Percentiles rank a stretch among this genome's conserved stretches.
These are phyloP conservation scores for Phaeotremella fagi DNA, from an alignment of 768 basidiomycete genomes.

Conservation along the genomic window DNA sequence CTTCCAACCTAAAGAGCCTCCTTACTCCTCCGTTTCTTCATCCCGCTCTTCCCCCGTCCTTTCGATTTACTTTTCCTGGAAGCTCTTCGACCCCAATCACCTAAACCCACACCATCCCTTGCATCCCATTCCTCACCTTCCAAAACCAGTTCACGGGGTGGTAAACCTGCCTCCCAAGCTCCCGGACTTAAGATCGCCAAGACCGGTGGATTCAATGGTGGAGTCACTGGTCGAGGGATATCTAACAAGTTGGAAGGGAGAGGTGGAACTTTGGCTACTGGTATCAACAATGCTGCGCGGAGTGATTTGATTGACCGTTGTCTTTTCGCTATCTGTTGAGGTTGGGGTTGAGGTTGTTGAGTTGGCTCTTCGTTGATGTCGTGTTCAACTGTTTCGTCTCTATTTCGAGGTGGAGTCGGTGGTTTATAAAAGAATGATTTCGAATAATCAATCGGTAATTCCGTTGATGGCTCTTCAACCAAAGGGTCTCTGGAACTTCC, in stretches of 20 bases:
- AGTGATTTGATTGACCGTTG: slow-evolving; percentile 45
- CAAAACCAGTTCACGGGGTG: slow-evolving; percentile 38
- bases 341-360: neutral
- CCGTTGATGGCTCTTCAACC: neutral
- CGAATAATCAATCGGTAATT: slow-evolving; percentile 34
- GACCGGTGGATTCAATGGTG: slow-evolving; percentile 23
- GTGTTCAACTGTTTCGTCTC: neutral
- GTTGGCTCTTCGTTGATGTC: neutral
- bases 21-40: slow-evolving; percentile 1
- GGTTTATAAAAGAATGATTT: slow-evolving; percentile 48
- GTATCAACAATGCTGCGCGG: slow-evolving; percentile 31
- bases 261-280: slow-evolving; percentile 25
- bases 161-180: slow-evolving; percentile 40
- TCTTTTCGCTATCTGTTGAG: slow-evolving; percentile 1
- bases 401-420: slow-evolving; percentile 31
- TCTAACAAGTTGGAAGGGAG: slow-evolving; percentile 23
- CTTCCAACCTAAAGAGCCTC: neutral
- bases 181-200: slow-evolving; percentile 45
- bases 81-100: slow-evolving; percentile 21
- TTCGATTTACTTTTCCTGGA: slow-evolving; percentile 7
- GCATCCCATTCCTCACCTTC: slow-evolving; percentile 48
- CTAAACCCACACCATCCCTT: slow-evolving; percentile 19
- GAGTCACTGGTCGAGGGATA: slow-evolving; percentile 4
- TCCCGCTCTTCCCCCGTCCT: slow-evolving; percentile 5
- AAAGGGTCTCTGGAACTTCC: no score